phyloP scores from a whole-genome alignment of 179 eudicot species.

The Actinidia polygama region DNA sequence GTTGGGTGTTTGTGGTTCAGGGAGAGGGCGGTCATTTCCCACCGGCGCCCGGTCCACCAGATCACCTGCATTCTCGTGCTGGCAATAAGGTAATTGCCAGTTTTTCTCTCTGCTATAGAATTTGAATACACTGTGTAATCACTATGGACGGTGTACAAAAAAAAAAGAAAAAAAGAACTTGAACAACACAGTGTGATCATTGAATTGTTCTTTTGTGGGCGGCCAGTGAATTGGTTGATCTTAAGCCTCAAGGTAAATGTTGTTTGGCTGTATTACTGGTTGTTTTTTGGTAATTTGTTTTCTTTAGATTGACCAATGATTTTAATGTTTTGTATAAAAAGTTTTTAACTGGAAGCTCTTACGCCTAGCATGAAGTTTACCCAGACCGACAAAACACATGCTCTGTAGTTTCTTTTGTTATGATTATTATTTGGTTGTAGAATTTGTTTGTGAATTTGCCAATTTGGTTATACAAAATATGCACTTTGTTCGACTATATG shows the following conservation, averaged over 20 bases:
- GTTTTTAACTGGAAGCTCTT: not conserved
- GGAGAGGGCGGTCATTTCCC: conserved; percentile 19
- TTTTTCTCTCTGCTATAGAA: not conserved
- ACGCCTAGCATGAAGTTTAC: not conserved
- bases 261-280: not conserved
- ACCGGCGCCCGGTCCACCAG: conserved; percentile 18
- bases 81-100: conserved; percentile 30
- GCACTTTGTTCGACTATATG: not conserved
- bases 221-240: not conserved
- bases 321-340: not conserved
- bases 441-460: not conserved
- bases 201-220: not conserved
- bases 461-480: no score
- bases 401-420: not conserved
- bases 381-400: not conserved
- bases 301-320: not conserved
- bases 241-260: not conserved
- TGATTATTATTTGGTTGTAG: not conserved
- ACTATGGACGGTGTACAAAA: no score
- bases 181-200: no score
- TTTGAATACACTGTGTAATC: not conserved
- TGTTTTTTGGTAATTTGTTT: not conserved
- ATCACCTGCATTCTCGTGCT: conserved; percentile 21
- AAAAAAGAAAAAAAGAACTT: no score
- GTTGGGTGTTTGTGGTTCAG: not conserved